phyloP scores from a whole-genome alignment of 192 early-diverging fungal species.

The Gryganskiella cystojenkinii region DNA sequence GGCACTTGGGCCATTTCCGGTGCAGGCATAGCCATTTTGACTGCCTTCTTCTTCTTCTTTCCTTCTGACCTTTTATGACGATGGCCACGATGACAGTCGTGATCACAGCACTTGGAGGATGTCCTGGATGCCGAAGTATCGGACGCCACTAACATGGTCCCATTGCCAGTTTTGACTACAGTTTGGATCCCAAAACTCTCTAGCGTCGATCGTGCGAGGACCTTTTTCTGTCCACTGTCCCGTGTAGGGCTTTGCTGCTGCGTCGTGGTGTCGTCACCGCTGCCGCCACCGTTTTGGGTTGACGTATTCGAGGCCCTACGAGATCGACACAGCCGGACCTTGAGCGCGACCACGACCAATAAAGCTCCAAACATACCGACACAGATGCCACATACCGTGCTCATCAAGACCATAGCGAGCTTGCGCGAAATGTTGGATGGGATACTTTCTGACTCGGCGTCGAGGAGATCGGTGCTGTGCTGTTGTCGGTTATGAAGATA shows the following conservation, averaged over 20 bases:
- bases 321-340: slow-evolving; percentile 23
- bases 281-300: not conserved
- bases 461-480: too few species aligned
- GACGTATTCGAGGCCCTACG: not conserved
- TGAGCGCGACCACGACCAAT: slow-evolving; percentile 38
- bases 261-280: not conserved
- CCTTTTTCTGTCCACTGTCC: slow-evolving; percentile 18
- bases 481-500: too few species aligned
- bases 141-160: not conserved
- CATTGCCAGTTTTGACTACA: slow-evolving; percentile 5
- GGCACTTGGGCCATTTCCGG: too few species aligned
- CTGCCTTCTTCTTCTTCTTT: not conserved
- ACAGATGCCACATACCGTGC: slow-evolving; percentile 30
- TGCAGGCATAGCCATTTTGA: too few species aligned
- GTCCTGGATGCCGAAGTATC: not conserved
- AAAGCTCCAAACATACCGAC: slow-evolving; percentile 47
- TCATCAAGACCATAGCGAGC: slow-evolving; percentile 35
- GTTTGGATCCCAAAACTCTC: slow-evolving; percentile 25
- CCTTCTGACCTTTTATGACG: not conserved
- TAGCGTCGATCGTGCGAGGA: slow-evolving; percentile 5
- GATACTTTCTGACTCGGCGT: not conserved
- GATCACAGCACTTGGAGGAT: not conserved
- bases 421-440: slow-evolving; percentile 17
- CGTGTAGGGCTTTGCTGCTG: slow-evolving; percentile 11
- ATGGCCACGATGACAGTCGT: too few species aligned